Conservation (phyloP, 768 basidiomycete species). For the Asterophora parasitica region DNA sequence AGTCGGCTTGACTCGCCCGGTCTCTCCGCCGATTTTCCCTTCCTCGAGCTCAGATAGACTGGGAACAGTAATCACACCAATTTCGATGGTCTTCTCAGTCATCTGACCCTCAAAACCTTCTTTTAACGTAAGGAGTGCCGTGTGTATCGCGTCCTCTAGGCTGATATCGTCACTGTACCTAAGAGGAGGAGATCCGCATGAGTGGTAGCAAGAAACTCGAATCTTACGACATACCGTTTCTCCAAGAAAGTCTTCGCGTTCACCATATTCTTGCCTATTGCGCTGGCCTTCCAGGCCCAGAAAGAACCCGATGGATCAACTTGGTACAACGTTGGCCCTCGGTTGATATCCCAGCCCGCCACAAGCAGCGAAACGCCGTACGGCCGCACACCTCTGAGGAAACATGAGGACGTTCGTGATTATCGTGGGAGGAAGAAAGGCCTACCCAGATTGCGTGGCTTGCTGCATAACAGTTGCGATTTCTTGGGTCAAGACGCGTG, state of each 20-base stretch:
- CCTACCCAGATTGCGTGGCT: slow-evolving; percentile 96
- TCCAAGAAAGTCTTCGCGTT: slow-evolving; percentile 99
- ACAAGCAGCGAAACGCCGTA: slow-evolving; percentile 97
- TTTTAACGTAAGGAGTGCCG: slow-evolving; percentile 93
- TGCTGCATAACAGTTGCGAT: slow-evolving; percentile 98
- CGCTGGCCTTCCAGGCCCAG: slow-evolving; percentile 99
- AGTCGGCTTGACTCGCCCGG: slow-evolving; percentile 72
- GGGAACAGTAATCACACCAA: slow-evolving; percentile 92
- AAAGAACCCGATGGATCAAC: slow-evolving; percentile 98
- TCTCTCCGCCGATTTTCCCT: slow-evolving; percentile 64
- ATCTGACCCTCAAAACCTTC: slow-evolving; percentile 99
- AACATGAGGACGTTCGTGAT: slow-evolving; percentile 25
- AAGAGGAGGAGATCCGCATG: slow-evolving; percentile 17
- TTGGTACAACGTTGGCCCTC: slow-evolving; percentile 97
- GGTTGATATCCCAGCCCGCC: slow-evolving; percentile 91
- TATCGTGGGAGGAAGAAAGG: slow-evolving; percentile 14
- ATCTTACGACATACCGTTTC: slow-evolving; percentile 58
- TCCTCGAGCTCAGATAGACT: slow-evolving; percentile 64
- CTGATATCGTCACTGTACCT: slow-evolving; percentile 99
- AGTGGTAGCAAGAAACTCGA: slow-evolving; percentile 15
- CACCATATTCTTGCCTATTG: slow-evolving; percentile 99
- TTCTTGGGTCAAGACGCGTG: slow-evolving; percentile 93
- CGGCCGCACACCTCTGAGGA: slow-evolving; percentile 89
- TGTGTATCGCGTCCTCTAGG: slow-evolving; percentile 97
- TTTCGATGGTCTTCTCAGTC: slow-evolving; percentile 99